These are phyloP conservation scores for Puccinia hordei DNA, from an alignment of 1,284 basidiomycete species.

Conservation along the genomic window DNA sequence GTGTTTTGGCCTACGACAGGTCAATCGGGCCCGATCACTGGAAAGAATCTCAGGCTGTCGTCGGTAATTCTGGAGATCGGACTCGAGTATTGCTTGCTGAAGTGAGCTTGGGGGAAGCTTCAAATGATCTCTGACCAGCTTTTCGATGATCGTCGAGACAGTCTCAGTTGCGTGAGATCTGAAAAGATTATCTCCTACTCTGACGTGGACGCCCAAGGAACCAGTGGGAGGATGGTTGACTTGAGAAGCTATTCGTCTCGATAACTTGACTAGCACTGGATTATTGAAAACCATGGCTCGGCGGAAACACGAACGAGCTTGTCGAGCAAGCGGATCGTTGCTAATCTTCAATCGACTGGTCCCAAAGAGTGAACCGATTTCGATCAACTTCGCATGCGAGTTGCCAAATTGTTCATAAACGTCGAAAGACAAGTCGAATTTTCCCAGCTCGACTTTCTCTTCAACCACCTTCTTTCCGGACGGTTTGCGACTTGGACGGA, in stretches of 20 bases:
- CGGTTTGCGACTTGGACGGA: not conserved
- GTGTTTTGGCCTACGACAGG: conserved; percentile 54
- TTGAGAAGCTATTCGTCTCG: conserved; percentile 11
- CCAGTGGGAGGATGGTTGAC: conserved; percentile 13
- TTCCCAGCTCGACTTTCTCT: conserved; percentile 19
- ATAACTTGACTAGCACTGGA: conserved; percentile 11
- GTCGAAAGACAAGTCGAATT: conserved; percentile 23
- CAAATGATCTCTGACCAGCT: conserved; percentile 28
- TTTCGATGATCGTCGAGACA: not conserved
- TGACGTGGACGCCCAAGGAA: conserved; percentile 31
- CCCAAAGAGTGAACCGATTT: conserved; percentile 39
- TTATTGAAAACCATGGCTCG: conserved; percentile 37
- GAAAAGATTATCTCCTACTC: conserved; percentile 44
- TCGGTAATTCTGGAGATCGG: not conserved
- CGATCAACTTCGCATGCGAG: conserved; percentile 11
- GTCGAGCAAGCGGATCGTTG: conserved; percentile 23
- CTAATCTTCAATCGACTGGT: conserved; percentile 30
- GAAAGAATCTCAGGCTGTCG: not conserved
- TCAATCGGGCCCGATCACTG: not conserved
- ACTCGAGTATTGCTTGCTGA: conserved; percentile 8
- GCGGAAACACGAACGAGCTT: conserved; percentile 27
- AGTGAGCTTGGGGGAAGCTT: conserved; percentile 10
- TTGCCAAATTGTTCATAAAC: conserved; percentile 13
- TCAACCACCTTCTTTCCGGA: not conserved
- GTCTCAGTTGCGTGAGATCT: conserved; percentile 24